These are phyloP conservation scores for Microascus cirrosus DNA, from an alignment of 2,329 filamentous ascomycete species.

Conservation along the genomic window DNA sequence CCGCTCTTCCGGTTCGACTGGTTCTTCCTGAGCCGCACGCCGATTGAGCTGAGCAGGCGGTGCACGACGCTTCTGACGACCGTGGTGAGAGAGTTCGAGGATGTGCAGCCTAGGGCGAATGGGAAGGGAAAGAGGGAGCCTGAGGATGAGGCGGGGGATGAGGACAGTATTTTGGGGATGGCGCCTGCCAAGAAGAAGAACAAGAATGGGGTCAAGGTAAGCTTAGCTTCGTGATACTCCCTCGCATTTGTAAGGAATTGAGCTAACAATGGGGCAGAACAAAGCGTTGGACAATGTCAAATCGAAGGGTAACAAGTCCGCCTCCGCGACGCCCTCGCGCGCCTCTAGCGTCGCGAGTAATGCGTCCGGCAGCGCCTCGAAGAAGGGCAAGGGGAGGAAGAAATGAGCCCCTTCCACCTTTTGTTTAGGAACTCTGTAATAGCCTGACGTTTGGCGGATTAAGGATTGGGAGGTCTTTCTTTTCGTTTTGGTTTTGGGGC, in stretches of 20 bases:
- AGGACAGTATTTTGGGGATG: slow-evolving; percentile 68
- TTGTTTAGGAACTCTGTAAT: not conserved
- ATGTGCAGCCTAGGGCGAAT: slow-evolving; percentile 46
- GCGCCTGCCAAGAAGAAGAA: slow-evolving; percentile 90
- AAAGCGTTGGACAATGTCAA: slow-evolving; percentile 89
- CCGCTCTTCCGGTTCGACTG: slow-evolving; percentile 97
- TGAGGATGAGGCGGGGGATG: slow-evolving; percentile 76
- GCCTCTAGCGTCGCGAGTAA: slow-evolving; percentile 82
- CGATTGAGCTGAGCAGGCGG: slow-evolving; percentile 80
- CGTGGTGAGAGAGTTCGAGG: slow-evolving; percentile 89
- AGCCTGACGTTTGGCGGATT: not conserved
- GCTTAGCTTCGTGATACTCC: slow-evolving; percentile 15
- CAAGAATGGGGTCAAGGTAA: slow-evolving; percentile 79
- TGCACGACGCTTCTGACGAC: slow-evolving; percentile 92
- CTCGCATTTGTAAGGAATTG: not conserved
- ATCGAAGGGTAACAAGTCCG: slow-evolving; percentile 59
- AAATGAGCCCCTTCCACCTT: slow-evolving; percentile 19
- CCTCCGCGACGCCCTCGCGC: slow-evolving; percentile 67
- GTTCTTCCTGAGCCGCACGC: slow-evolving; percentile 95
- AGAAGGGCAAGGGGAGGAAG: slow-evolving; percentile 39
- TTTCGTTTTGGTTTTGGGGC: not conserved
- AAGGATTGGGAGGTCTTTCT: not conserved
- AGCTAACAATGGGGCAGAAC: slow-evolving; percentile 48
- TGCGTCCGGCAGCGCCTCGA: slow-evolving; percentile 30
- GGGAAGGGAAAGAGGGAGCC: slow-evolving; percentile 59